These are phyloP conservation scores for Nothophoma quercina DNA, from an alignment of 2,329 filamentous ascomycete genomes.

Conservation along the genomic window DNA sequence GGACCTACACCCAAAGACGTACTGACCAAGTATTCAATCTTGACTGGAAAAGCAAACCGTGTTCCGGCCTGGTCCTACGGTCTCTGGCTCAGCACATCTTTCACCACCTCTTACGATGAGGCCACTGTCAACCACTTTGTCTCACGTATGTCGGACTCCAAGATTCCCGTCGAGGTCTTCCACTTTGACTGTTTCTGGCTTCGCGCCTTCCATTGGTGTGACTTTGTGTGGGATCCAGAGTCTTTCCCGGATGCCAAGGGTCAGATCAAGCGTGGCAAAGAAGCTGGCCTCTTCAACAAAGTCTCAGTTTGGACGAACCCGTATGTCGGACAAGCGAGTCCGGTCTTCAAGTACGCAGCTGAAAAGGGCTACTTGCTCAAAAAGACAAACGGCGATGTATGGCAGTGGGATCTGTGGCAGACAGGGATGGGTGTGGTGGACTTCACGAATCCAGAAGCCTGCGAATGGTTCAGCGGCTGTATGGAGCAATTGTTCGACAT, in stretches of 20 bases:
- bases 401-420: conserved; percentile 81
- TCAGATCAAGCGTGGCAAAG: conserved; percentile 70
- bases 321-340: conserved; percentile 74
- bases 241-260: conserved; percentile 73
- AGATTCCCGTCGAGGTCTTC: conserved; percentile 74
- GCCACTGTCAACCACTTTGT: conserved; percentile 72
- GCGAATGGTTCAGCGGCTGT: conserved; percentile 69
- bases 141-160: conserved; percentile 70
- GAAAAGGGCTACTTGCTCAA: conserved; percentile 74
- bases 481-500: conserved; percentile 70
- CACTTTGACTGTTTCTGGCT: conserved; percentile 84
- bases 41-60: conserved; percentile 71
- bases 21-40: conserved; percentile 68
- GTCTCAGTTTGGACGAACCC: conserved; percentile 81
- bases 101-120: conserved; percentile 77
- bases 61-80: conserved; percentile 79
- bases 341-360: conserved; percentile 69
- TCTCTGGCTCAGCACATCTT: conserved; percentile 78
- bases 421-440: conserved; percentile 78
- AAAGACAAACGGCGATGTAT: conserved; percentile 72
- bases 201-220: conserved; percentile 77
- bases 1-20: conserved; percentile 76
- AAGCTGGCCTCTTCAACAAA: conserved; percentile 64
- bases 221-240: conserved; percentile 74
- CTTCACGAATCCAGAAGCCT: conserved; percentile 75